phyloP scores from a whole-genome alignment of 306 rosid species.

The Quercus agrifolia region DNA sequence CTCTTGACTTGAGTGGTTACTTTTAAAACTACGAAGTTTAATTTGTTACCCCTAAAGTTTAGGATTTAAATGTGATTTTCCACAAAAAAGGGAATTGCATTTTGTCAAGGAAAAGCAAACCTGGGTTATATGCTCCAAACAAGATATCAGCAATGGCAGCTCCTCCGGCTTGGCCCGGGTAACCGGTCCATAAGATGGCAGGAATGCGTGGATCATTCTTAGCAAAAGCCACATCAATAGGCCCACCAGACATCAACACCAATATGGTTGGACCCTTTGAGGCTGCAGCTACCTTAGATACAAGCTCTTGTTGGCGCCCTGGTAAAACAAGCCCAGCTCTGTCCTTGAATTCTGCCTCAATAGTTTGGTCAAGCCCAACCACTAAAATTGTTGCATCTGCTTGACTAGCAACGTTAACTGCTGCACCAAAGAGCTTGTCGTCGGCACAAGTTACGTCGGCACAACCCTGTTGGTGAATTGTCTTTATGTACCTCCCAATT shows the following conservation, averaged over 20 bases:
- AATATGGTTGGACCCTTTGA: constrained; percentile 71
- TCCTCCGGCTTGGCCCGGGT: constrained; percentile 93
- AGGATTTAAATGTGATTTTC: too few species aligned
- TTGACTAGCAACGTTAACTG: constrained; percentile 50
- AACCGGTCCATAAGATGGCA: constrained; percentile 79
- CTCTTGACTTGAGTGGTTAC: too few species aligned
- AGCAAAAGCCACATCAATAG: constrained; percentile 70
- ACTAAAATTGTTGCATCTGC: constrained; percentile 69
- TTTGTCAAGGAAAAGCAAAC: constrained; percentile 20
- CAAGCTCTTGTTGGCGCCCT: constrained; percentile 73
- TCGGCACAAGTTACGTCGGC: constrained; percentile 46
- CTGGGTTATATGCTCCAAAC: constrained; percentile 63
- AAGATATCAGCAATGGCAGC: constrained; percentile 76
- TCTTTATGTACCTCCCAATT: constrained; percentile 44
- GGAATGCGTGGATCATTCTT: constrained; percentile 45
- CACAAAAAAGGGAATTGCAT: too few species aligned
- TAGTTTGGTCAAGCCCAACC: constrained; percentile 86
- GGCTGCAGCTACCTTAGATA: constrained; percentile 64
- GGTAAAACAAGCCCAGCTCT: constrained; percentile 59
- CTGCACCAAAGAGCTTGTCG: constrained; percentile 46
- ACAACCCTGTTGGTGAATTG: constrained; percentile 61
- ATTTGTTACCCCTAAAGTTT: too few species aligned
- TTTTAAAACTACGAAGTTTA: too few species aligned
- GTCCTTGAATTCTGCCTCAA: constrained; percentile 77
- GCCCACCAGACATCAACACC: constrained; percentile 89